Evolutionary conservation across 2,329 filamentous ascomycete species (phyloP).

Genomic region (Xylariomycetidae sp.): DNA sequence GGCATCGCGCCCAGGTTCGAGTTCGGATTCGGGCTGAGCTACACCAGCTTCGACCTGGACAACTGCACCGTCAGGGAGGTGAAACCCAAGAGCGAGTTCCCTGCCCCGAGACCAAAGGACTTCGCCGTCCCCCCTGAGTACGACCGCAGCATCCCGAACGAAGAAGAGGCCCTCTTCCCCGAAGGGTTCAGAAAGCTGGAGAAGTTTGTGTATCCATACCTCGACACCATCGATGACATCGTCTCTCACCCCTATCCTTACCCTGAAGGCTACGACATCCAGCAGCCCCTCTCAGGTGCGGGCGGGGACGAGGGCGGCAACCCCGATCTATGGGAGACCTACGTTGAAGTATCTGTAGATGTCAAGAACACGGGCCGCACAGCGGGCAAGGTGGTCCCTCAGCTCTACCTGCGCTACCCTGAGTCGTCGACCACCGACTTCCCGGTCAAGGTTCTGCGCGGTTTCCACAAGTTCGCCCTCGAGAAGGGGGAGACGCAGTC

Average conservation of each 20-base stretch:
- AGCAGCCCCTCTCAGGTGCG: constrained; percentile 52
- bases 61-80: constrained; percentile 43
- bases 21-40: constrained; percentile 83
- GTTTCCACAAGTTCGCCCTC: constrained; percentile 66
- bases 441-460: constrained; percentile 62
- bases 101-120: constrained; percentile 34
- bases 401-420: constrained; percentile 44
- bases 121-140: constrained; percentile 49
- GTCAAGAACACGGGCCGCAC: constrained; percentile 49
- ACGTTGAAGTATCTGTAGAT: constrained; percentile 45
- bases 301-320: constrained; percentile 67
- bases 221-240: constrained; percentile 45
- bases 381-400: constrained; percentile 39
- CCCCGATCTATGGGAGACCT: constrained; percentile 57
- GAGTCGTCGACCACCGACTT: constrained; percentile 47
- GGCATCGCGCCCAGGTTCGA: constrained; percentile 72
- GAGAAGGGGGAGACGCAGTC: constrained; percentile 46
- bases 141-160: constrained; percentile 47
- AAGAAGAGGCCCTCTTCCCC: constrained; percentile 57
- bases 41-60: constrained; percentile 66
- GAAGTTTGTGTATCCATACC: constrained; percentile 72
- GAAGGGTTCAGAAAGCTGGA: constrained; percentile 53
- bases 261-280: constrained; percentile 50
- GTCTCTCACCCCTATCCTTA: constrained; percentile 39
- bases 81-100: constrained; percentile 41